These are phyloP conservation scores for Polychaeton citri DNA, from an alignment of 2,329 filamentous ascomycete species.

Conservation along the genomic window DNA sequence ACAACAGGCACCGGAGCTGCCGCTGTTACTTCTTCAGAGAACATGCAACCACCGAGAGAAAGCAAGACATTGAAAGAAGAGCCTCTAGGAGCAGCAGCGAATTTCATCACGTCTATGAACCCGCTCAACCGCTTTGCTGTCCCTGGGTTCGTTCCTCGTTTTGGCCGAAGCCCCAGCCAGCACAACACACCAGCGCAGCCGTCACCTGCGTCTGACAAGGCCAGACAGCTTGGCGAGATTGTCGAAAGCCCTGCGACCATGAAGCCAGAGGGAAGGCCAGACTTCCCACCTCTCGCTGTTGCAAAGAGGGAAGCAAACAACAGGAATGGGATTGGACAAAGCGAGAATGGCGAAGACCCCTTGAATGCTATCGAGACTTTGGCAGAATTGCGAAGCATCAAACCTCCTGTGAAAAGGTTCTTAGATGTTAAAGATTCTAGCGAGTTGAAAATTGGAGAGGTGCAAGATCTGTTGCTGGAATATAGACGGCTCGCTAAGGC, in stretches of 20 bases:
- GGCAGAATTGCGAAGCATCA: conserved; percentile 30
- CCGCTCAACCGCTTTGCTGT: conserved; percentile 22
- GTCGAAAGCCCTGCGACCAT: conserved; percentile 11
- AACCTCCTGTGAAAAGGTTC: conserved; percentile 34
- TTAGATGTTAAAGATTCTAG: conserved; percentile 32
- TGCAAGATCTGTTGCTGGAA: conserved; percentile 30
- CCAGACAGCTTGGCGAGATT: conserved; percentile 16
- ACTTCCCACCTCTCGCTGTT: not conserved
- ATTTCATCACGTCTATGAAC: conserved; percentile 21
- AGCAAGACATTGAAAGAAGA: conserved; percentile 4
- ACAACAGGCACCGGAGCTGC: conserved; percentile 1
- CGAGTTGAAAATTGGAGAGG: conserved; percentile 33
- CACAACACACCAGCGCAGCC: conserved; percentile 10
- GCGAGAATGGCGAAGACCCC: conserved; percentile 20
- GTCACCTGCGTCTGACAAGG: conserved; percentile 35
- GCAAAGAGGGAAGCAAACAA: not conserved
- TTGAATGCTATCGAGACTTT: conserved; percentile 30
- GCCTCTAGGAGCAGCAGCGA: conserved; percentile 11
- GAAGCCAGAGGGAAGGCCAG: conserved; percentile 8
- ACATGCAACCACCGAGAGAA: not conserved
- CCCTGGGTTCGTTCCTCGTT: conserved; percentile 19
- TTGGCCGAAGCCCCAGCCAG: conserved; percentile 19
- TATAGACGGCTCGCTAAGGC: conserved; percentile 29
- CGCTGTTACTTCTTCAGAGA: not conserved
- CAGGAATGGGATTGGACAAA: conserved; percentile 1